Conservation (phyloP, 2,329 filamentous ascomycete genomes). For the Calonectria honghensis region DNA sequence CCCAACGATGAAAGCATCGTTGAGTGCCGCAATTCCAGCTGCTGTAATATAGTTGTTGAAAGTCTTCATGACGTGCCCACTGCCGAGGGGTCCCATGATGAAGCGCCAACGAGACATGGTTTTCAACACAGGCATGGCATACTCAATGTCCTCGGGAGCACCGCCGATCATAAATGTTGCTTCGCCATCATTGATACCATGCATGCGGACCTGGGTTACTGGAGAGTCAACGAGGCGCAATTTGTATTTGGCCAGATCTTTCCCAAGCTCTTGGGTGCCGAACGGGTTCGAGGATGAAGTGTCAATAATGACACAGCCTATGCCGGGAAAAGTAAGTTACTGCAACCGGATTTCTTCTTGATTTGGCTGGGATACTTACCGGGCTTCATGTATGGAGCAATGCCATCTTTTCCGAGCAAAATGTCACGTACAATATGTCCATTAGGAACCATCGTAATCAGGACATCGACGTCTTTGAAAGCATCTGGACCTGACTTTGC, state of each 20-base stretch:
- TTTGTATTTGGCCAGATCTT: conserved; percentile 7
- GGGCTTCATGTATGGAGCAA: conserved; percentile 20
- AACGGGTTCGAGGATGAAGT: conserved; percentile 13
- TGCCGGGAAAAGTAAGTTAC: not conserved
- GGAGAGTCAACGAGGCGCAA: conserved; percentile 8
- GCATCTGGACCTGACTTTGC: not conserved
- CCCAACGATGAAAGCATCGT: conserved; percentile 14
- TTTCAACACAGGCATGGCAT: conserved; percentile 13
- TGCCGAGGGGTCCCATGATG: conserved; percentile 12
- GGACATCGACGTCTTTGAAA: conserved; percentile 14
- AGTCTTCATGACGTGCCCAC: conserved; percentile 18
- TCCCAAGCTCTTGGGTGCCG: conserved; percentile 9
- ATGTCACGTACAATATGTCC: conserved; percentile 11
- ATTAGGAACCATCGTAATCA: conserved; percentile 17
- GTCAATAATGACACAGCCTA: conserved; percentile 12
- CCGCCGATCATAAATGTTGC: conserved; percentile 20
- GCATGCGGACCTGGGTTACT: conserved; percentile 13
- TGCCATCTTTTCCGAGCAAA: conserved; percentile 10
- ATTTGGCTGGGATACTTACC: not conserved
- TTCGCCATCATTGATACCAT: conserved; percentile 20
- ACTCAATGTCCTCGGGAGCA: conserved; percentile 17
- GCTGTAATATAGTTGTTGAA: conserved; percentile 24
- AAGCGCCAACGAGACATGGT: conserved; percentile 22
- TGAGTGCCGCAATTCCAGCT: conserved; percentile 9
- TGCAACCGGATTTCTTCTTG: not conserved